phyloP scores from a whole-genome alignment of 768 basidiomycete genomes.

The Lenzites betulinus region DNA sequence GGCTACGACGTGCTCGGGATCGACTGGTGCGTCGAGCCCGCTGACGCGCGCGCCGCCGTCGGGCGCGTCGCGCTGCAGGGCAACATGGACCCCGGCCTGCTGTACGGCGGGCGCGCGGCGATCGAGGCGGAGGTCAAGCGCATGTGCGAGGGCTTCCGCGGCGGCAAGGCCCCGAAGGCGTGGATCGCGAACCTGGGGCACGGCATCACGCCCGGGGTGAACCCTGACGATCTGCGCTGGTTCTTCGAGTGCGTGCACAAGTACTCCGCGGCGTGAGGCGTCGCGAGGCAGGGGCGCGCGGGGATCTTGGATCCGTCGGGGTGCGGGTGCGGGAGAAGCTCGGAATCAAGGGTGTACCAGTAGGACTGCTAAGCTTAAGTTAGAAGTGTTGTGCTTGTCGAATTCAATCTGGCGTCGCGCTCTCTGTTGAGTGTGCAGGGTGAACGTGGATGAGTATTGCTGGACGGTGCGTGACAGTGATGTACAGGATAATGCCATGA shows the following conservation, averaged over 20 bases:
- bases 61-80: slow-evolving; percentile 81
- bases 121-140: slow-evolving; percentile 86
- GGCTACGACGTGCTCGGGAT: slow-evolving; percentile 90
- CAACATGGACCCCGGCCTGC: slow-evolving; percentile 86
- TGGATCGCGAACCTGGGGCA: slow-evolving; percentile 99
- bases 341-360: slow-evolving; percentile 8
- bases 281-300: neutral
- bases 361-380: neutral
- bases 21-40: slow-evolving; percentile 88
- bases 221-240: slow-evolving; percentile 90
- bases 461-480: slow-evolving; percentile 14
- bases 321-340: neutral
- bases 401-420: too few species aligned
- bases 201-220: slow-evolving; percentile 94
- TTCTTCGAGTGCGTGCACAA: slow-evolving; percentile 91
- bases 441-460: slow-evolving; percentile 10
- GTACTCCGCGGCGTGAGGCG: slow-evolving; percentile 51
- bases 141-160: slow-evolving; percentile 75
- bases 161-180: slow-evolving; percentile 54
- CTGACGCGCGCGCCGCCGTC: slow-evolving; percentile 63
- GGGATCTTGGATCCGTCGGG: neutral
- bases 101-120: slow-evolving; percentile 84
- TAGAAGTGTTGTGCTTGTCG: neutral
- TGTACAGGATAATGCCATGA: slow-evolving; percentile 17
- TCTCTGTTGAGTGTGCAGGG: neutral